Conservation (phyloP, 2,329 filamentous ascomycete species). For the Diaporthe ilicicola region DNA sequence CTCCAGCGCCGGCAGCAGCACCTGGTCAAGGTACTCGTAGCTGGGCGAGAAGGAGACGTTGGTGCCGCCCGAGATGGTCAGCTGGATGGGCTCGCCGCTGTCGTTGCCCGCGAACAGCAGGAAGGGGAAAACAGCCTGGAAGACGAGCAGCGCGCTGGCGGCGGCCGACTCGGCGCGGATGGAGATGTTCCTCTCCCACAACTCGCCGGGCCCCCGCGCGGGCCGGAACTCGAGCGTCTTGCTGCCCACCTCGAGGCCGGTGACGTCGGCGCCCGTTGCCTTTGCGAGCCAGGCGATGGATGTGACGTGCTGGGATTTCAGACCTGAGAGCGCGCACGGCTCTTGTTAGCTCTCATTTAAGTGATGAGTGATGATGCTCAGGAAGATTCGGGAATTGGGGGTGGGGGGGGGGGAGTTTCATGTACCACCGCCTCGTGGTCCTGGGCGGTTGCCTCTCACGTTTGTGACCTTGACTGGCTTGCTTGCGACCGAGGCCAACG, state of each 20-base stretch:
- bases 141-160: slow-evolving; percentile 64
- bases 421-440: slow-evolving; percentile 44
- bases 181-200: slow-evolving; percentile 53
- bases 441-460: slow-evolving; percentile 62
- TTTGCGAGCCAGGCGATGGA: slow-evolving; percentile 63
- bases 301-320: slow-evolving; percentile 69
- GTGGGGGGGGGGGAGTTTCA: no score
- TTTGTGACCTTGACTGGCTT: slow-evolving; percentile 62
- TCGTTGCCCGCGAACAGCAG: slow-evolving; percentile 62
- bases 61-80: slow-evolving; percentile 66
- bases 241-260: slow-evolving; percentile 61
- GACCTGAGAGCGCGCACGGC: slow-evolving; percentile 50
- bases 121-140: slow-evolving; percentile 69
- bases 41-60: slow-evolving; percentile 65
- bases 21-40: slow-evolving; percentile 71
- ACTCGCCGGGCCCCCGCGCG: slow-evolving; percentile 46
- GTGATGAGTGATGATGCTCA: not conserved
- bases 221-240: slow-evolving; percentile 58
- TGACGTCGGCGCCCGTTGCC: slow-evolving; percentile 58
- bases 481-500: slow-evolving; percentile 63
- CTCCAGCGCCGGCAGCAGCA: slow-evolving; percentile 64
- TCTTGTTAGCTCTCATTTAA: not conserved
- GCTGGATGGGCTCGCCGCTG: slow-evolving; percentile 51
- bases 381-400: not conserved
- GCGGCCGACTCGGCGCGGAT: slow-evolving; percentile 59